Evolutionary conservation across 768 basidiomycete genomes (phyloP).

Genomic region (Naganishia friedmannii): DNA sequence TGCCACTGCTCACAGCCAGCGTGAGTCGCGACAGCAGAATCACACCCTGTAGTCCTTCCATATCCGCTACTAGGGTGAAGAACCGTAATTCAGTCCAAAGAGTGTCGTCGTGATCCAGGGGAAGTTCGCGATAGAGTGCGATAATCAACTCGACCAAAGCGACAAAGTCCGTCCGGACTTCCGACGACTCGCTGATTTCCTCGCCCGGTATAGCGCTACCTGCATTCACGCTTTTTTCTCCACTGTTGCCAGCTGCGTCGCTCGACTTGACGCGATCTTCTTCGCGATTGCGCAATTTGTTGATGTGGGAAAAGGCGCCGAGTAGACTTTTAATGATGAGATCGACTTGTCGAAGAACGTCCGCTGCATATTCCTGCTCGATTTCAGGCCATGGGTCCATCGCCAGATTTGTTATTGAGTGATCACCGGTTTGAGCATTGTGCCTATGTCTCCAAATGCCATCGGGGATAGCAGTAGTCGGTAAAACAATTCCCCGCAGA

Average conservation of each 20-base stretch:
- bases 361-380: slow-evolving; percentile 29
- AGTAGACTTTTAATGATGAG: slow-evolving; percentile 25
- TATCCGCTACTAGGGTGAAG: slow-evolving; percentile 27
- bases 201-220: background rate
- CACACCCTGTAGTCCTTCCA: background rate
- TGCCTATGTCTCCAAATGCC: slow-evolving; percentile 22
- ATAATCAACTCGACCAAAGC: slow-evolving; percentile 29
- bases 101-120: slow-evolving; percentile 30
- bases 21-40: slow-evolving; percentile 11
- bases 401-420: background rate
- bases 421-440: background rate
- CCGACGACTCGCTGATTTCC: background rate
- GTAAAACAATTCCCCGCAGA: slow-evolving; percentile 24
- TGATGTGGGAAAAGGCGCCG: slow-evolving; percentile 24
- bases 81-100: slow-evolving; percentile 30
- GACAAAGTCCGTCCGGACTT: slow-evolving; percentile 25
- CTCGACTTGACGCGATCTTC: slow-evolving; percentile 28
- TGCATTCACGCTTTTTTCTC: slow-evolving; percentile 1
- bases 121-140: slow-evolving; percentile 24
- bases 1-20: slow-evolving; percentile 26
- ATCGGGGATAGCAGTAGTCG: slow-evolving; percentile 14
- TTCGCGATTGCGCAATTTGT: slow-evolving; percentile 28
- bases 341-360: slow-evolving; percentile 26
- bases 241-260: slow-evolving; percentile 9
- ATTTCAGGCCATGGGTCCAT: slow-evolving; percentile 31